Conservation (phyloP, 192 early-diverging fungal species). For the Umbelopsis sp. region DNA sequence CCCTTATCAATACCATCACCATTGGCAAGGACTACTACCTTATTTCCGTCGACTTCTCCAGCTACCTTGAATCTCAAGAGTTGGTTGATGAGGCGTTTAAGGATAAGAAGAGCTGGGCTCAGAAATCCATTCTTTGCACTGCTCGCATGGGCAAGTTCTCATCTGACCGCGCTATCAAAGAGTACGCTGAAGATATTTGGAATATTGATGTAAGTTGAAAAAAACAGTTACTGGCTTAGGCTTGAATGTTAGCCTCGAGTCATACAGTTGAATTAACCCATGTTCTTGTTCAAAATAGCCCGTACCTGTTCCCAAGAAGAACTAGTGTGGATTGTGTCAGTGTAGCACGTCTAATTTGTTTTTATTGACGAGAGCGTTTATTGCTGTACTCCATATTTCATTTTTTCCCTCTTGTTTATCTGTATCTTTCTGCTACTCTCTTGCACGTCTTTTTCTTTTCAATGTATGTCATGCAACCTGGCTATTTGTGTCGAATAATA, state of each 20-base stretch:
- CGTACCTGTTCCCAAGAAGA: conserved; percentile 3
- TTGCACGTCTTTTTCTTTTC: too few relatives aligned
- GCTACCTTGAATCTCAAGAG: conserved; percentile 80
- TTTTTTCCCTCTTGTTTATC: too few relatives aligned
- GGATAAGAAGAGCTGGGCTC: conserved; percentile 82
- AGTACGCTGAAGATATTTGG: conserved; percentile 96
- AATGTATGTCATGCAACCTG: too few relatives aligned
- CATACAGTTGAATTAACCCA: not conserved
- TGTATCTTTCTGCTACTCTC: too few relatives aligned
- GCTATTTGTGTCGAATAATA: too few relatives aligned
- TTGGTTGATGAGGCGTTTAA: conserved; percentile 86
- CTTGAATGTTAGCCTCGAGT: not conserved
- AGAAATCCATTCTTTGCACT: conserved; percentile 87
- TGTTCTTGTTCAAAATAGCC: not conserved
- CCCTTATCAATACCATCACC: conserved; percentile 78
- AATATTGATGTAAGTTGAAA: conserved; percentile 53
- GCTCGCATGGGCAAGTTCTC: conserved; percentile 97
- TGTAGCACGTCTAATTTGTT: too few relatives aligned
- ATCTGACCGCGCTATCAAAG: conserved; percentile 83
- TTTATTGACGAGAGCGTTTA: too few relatives aligned
- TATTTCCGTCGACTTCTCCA: conserved; percentile 83
- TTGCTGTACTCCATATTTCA: too few relatives aligned
- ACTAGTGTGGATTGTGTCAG: too few relatives aligned
- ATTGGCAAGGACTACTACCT: conserved; percentile 90
- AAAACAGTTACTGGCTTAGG: not conserved